Evolutionary conservation across 768 basidiomycete species (phyloP).

Genomic region (Guyanaporus albipodus): DNA sequence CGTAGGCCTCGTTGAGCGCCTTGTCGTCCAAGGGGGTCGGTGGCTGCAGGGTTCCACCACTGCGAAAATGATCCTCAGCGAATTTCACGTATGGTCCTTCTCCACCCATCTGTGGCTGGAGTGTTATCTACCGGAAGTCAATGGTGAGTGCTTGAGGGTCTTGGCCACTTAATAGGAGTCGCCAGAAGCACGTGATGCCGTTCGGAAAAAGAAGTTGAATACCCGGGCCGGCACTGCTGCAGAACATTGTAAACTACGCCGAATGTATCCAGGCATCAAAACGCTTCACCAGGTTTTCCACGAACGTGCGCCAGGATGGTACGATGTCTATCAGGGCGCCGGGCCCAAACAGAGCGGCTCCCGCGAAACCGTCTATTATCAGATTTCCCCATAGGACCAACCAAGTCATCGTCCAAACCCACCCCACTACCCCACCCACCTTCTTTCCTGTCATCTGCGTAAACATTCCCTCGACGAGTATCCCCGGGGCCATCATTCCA

Average conservation of each 20-base stretch:
- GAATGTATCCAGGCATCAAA: background rate
- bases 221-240: no score
- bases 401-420: background rate
- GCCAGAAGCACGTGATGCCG: no score
- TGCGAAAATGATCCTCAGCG: no score
- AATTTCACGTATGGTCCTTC: constrained; percentile 9
- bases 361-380: background rate
- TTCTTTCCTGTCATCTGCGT: background rate
- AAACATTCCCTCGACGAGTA: background rate
- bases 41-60: no score
- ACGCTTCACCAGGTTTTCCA: background rate
- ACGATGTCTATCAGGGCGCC: background rate
- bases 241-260: no score
- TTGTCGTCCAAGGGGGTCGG: no score
- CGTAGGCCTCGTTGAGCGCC: background rate
- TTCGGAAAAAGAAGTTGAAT: no score
- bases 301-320: background rate
- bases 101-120: constrained; percentile 1
- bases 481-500: background rate
- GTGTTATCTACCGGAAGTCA: no score
- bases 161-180: no score
- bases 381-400: background rate
- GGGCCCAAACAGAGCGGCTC: background rate
- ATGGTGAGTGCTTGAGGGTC: no score
- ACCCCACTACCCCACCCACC: background rate